Evolutionary conservation across 495 filamentous ascomycete genomes (phyloP).

Genomic region (Xylaria longipes): DNA sequence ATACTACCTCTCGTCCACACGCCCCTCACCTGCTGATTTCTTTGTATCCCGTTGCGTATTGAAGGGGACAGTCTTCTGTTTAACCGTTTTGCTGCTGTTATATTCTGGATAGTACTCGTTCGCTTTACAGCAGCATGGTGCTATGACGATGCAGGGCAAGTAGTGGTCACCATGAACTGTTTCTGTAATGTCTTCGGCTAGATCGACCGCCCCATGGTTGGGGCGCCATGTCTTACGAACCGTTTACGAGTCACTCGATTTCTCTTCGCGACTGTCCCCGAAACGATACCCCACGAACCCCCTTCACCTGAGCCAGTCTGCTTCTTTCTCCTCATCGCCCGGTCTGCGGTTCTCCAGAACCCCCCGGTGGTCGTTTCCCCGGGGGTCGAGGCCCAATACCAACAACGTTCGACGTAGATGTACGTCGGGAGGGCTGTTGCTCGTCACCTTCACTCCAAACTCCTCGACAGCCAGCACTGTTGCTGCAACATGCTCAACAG

Average conservation of each 20-base stretch:
- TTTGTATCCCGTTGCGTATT: background rate
- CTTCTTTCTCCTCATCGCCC: slow-evolving; percentile 29
- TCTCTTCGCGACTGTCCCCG: slow-evolving; percentile 43
- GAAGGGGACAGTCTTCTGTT: background rate
- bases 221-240: slow-evolving; percentile 53
- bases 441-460: slow-evolving; percentile 46
- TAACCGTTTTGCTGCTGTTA: background rate
- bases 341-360: slow-evolving; percentile 29
- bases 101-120: background rate
- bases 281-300: slow-evolving; percentile 35
- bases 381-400: slow-evolving; percentile 27
- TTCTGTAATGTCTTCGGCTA: slow-evolving; percentile 54
- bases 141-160: background rate
- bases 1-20: background rate
- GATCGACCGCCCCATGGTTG: slow-evolving; percentile 51
- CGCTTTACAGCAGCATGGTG: background rate
- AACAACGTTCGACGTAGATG: slow-evolving; percentile 49
- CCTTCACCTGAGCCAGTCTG: slow-evolving; percentile 30
- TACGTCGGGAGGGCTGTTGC: slow-evolving; percentile 51
- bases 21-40: background rate
- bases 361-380: slow-evolving; percentile 36
- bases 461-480: slow-evolving; percentile 48
- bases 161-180: slow-evolving; percentile 40
- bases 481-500: slow-evolving; percentile 49
- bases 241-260: slow-evolving; percentile 48